Conservation (phyloP, 495 filamentous ascomycete genomes). For the Annulohypoxylon bovei region DNA sequence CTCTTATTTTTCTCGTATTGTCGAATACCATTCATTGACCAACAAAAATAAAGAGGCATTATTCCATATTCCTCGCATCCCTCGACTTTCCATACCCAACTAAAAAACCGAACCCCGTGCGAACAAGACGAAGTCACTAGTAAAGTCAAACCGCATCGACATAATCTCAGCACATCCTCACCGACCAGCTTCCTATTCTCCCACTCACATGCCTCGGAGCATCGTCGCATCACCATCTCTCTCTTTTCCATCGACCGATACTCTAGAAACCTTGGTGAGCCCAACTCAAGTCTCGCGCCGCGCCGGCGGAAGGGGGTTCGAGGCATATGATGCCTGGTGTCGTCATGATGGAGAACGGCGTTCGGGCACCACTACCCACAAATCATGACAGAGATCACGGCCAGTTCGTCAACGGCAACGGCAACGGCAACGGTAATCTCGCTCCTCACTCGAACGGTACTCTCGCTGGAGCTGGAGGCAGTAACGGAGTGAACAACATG, state of each 20-base stretch:
- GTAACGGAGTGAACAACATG: slow-evolving; percentile 31
- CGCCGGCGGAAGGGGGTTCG: slow-evolving; percentile 49
- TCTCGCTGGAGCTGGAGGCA: slow-evolving; percentile 14
- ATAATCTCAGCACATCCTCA: neutral
- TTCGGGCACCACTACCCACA: slow-evolving; percentile 55
- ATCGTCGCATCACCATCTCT: slow-evolving; percentile 28
- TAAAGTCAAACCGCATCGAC: slow-evolving; percentile 17
- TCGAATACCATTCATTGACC: slow-evolving; percentile 33
- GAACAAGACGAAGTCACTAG: slow-evolving; percentile 26
- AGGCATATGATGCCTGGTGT: slow-evolving; percentile 53
- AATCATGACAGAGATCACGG: slow-evolving; percentile 64
- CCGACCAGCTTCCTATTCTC: neutral
- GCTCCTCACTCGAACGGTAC: slow-evolving; percentile 36
- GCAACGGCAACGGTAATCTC: slow-evolving; percentile 44
- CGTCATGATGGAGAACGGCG: slow-evolving; percentile 64
- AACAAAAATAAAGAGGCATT: slow-evolving; percentile 23
- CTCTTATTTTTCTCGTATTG: slow-evolving; percentile 2
- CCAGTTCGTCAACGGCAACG: slow-evolving; percentile 49
- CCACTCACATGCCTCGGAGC: slow-evolving; percentile 38
- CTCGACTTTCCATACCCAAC: slow-evolving; percentile 13
- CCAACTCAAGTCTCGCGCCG: slow-evolving; percentile 44
- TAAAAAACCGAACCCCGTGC: slow-evolving; percentile 10
- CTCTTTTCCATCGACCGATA: slow-evolving; percentile 23
- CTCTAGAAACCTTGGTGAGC: slow-evolving; percentile 33
- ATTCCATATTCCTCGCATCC: slow-evolving; percentile 22